These are phyloP conservation scores for Prunus kanzakura DNA, from an alignment of 306 rosid species.

Conservation along the genomic window DNA sequence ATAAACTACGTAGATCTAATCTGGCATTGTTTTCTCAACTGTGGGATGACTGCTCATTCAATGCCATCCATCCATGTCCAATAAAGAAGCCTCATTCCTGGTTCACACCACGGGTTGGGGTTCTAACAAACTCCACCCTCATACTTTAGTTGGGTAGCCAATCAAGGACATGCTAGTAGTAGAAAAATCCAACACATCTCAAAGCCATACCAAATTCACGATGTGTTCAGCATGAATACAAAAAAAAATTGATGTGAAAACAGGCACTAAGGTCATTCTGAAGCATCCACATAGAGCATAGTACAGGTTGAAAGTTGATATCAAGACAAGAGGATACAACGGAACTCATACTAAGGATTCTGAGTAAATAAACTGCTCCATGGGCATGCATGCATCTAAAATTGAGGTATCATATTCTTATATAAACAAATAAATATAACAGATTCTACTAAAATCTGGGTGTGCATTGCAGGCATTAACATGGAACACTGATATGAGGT, in stretches of 20 bases:
- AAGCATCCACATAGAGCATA: neutral
- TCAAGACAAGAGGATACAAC: neutral
- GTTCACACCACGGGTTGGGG: neutral
- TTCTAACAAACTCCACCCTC: neutral
- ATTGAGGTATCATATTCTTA: neutral
- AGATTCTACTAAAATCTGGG: neutral
- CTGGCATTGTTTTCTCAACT: neutral
- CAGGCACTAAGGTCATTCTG: neutral
- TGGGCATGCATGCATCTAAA: neutral
- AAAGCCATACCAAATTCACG: neutral
- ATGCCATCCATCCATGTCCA: neutral
- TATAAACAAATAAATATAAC: neutral
- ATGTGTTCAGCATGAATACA: neutral
- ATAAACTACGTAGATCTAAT: neutral
- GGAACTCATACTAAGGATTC: neutral
- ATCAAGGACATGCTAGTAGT: neutral
- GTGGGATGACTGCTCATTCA: neutral
- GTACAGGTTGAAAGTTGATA: neutral
- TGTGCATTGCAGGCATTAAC: neutral
- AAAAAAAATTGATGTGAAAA: neutral
- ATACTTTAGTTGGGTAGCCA: neutral
- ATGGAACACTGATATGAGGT: neutral
- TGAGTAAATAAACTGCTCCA: neutral
- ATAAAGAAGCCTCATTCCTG: neutral
- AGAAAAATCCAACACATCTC: neutral